Base-by-base conservation (phyloP, 257 asterid genomes). In the Anisodus tanguticus region DNA sequence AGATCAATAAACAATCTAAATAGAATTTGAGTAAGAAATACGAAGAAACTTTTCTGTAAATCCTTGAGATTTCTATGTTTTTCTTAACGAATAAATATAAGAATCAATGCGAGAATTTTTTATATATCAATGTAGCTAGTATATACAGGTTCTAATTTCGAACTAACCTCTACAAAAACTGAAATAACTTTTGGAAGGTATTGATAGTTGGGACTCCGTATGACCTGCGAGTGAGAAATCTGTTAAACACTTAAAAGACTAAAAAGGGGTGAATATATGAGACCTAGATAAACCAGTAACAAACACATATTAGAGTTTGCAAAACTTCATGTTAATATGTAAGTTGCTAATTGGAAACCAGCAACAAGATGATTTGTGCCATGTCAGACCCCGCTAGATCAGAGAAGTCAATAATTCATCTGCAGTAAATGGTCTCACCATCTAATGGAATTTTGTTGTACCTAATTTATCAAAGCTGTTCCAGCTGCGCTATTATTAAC, bases 131-230 rank as follows among this genome's bases (percentile, higher is more conserved):
- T 31, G 11, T 17, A 26, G 5, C 55, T 49, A 49, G 55, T 8
- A 49, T 49, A 49, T 6, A 49, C 22, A 57, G 63, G 19, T 16
- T 59, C 45, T 45, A 22, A 72, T 72, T 59, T 59, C 31, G 16
- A 22, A 72, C 80, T 72, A 19, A 72, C 80, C 59, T 72, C 80
- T 5, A 57, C n/a, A 47, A 72, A 47, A 45, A 72, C 39, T 43
- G 41, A n/a, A 72, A 72, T 31, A 19, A 72, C 26, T 72, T 47
- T 72, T 45, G 11, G 16, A 19, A 72, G 80, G 80, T 19, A 45
- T 15, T 2, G 39, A 72, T 95, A 45, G 31, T 72, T 72, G 80
- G 59, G 79, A 54, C 39, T n/a, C 10, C 35, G 12, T 12, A 37
- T 19, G 37, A 71, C 55, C 58, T 71, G 79, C 58, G 43, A 45